These are phyloP conservation scores for Camptophora hylomeconis DNA, from an alignment of 2,329 filamentous ascomycete species.

Conservation along the genomic window DNA sequence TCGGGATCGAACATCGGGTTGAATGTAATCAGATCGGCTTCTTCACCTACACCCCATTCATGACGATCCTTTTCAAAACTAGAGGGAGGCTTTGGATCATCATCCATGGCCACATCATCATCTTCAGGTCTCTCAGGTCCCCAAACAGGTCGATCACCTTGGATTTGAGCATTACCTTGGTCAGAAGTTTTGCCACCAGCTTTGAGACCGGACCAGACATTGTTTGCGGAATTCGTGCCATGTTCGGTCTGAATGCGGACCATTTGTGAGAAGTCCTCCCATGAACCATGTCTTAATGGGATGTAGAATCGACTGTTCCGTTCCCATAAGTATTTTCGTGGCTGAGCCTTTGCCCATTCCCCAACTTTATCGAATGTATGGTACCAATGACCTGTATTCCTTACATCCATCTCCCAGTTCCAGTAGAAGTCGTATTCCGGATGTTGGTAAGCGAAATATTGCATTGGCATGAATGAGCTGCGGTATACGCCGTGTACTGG, in stretches of 20 bases:
- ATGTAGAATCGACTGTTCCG: constrained; percentile 67
- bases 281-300: constrained; percentile 60
- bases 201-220: constrained; percentile 47
- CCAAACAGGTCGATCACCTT: constrained; percentile 59
- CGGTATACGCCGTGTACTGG: constrained; percentile 88
- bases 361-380: constrained; percentile 57
- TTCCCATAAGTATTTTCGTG: constrained; percentile 70
- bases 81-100: constrained; percentile 62
- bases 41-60: constrained; percentile 76
- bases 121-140: constrained; percentile 63
- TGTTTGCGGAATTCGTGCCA: constrained; percentile 51
- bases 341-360: constrained; percentile 58
- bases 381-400: constrained; percentile 80
- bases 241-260: constrained; percentile 62
- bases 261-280: constrained; percentile 70
- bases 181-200: constrained; percentile 17
- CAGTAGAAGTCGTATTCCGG: constrained; percentile 85
- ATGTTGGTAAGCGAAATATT: constrained; percentile 80
- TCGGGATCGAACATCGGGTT: constrained; percentile 87
- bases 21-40: constrained; percentile 82
- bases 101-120: constrained; percentile 55
- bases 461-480: constrained; percentile 84
- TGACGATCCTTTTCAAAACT: constrained; percentile 68
- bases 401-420: constrained; percentile 92
- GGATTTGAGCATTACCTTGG: constrained; percentile 20